These are phyloP conservation scores for Aspergillus viridinutans DNA, from an alignment of 2,329 filamentous ascomycete genomes.

Conservation along the genomic window DNA sequence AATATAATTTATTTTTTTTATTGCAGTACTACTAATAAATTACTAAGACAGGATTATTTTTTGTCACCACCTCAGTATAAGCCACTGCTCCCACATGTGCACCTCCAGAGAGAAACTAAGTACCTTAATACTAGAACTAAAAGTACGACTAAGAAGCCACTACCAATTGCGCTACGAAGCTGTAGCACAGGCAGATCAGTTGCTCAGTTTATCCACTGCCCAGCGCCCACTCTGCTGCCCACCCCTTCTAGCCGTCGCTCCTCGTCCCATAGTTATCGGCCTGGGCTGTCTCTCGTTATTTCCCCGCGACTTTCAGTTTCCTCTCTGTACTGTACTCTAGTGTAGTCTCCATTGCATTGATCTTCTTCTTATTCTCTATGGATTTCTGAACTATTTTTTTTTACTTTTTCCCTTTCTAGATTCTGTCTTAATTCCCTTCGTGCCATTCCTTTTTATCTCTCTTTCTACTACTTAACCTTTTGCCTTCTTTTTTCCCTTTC, in stretches of 20 bases:
- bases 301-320: slow-evolving; percentile 26
- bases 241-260: slow-evolving; percentile 11
- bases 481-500: slow-evolving; percentile 12
- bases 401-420: slow-evolving; percentile 21
- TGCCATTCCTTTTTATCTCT: slow-evolving; percentile 24
- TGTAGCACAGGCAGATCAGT: slow-evolving; percentile 35
- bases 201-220: slow-evolving; percentile 32
- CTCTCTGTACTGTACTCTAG: slow-evolving; percentile 3
- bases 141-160: slow-evolving; percentile 24
- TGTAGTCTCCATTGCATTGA: slow-evolving; percentile 11
- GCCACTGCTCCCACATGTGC: slow-evolving; percentile 4
- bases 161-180: slow-evolving; percentile 27
- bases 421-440: slow-evolving; percentile 12
- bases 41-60: neutral
- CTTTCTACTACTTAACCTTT: slow-evolving; percentile 11
- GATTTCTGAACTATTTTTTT: slow-evolving; percentile 19
- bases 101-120: slow-evolving; percentile 7
- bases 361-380: slow-evolving; percentile 29
- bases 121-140: slow-evolving; percentile 10
- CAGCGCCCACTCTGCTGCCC: slow-evolving; percentile 17
- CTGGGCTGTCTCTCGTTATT: slow-evolving; percentile 28
- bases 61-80: neutral
- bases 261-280: slow-evolving; percentile 22
- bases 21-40: neutral
- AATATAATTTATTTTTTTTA: slow-evolving; percentile 1